phyloP scores from a whole-genome alignment of 106 monocot species.

The Acanthochlamys bracteata region DNA sequence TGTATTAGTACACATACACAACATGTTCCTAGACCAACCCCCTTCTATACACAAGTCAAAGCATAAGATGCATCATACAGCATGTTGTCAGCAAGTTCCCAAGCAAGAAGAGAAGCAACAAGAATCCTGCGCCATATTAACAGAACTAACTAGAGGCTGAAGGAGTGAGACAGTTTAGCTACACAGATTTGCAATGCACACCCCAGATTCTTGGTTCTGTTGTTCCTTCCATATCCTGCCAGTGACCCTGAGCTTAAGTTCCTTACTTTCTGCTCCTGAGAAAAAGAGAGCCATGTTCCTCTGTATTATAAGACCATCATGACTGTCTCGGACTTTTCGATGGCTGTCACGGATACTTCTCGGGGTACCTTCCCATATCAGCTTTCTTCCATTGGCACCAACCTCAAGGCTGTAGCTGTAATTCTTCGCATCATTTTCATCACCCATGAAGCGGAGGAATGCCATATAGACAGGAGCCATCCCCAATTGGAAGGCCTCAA shows the following conservation, averaged over 20 bases:
- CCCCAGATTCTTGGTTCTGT: conserved; percentile 10
- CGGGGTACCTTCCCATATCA: conserved; percentile 21
- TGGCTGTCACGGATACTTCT: conserved; percentile 24
- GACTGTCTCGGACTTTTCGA: conserved; percentile 21
- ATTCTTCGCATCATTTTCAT: conserved; percentile 19
- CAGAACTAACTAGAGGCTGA: background rate
- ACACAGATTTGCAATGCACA: conserved; percentile 15
- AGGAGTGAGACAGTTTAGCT: background rate
- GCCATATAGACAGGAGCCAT: conserved; percentile 27
- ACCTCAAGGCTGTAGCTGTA: conserved; percentile 28
- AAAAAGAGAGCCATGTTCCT: conserved; percentile 27
- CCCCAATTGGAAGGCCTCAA: conserved; percentile 23
- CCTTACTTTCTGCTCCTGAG: conserved; percentile 19
- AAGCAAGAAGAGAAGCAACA: background rate
- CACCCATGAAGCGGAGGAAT: conserved; percentile 21
- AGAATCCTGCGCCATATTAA: background rate
- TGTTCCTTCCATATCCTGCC: conserved; percentile 26
- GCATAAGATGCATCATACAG: background rate
- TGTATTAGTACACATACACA: too few relatives aligned
- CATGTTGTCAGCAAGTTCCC: background rate
- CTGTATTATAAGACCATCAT: conserved; percentile 25
- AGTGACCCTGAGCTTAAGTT: conserved; percentile 20
- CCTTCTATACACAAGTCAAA: background rate
- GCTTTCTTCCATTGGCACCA: conserved; percentile 18
- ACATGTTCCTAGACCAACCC: background rate